Percentiles rank a stretch among this genome's conserved stretches.
Evolutionary conservation across 2,329 filamentous ascomycete genomes (phyloP).

Genomic region (Diaporthe batatas): DNA sequence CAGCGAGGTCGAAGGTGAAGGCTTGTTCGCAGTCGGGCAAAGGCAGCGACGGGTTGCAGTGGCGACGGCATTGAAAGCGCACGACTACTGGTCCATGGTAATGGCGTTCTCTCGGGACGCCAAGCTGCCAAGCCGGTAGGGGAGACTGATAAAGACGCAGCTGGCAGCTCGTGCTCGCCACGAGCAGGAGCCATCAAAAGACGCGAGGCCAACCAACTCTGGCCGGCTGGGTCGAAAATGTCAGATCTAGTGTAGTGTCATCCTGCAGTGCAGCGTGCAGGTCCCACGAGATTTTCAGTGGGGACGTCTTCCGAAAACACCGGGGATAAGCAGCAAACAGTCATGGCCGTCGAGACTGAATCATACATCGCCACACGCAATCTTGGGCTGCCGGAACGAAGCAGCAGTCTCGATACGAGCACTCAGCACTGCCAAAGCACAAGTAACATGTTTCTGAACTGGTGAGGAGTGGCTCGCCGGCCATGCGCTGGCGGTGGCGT

Average conservation of each 20-base stretch:
- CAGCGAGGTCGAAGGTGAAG: not conserved
- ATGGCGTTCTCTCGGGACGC: not conserved
- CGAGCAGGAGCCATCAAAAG: conserved; percentile 20
- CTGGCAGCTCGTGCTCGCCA: conserved; percentile 12
- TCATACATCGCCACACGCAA: conserved; percentile 14
- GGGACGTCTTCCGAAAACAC: conserved; percentile 22
- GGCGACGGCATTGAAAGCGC: not conserved
- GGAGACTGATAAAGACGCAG: not conserved
- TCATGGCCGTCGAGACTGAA: conserved; percentile 5
- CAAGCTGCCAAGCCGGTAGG: conserved; percentile 11
- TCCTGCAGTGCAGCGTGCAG: conserved; percentile 8
- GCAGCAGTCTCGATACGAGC: not conserved
- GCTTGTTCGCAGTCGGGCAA: not conserved
- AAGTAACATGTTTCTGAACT: not conserved
- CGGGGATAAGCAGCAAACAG: not conserved
- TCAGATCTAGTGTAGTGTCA: not conserved
- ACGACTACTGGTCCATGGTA: not conserved
- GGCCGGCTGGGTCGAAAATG: conserved; percentile 1
- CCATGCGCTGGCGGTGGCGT: conserved; percentile 1
- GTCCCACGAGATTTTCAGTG: conserved; percentile 31
- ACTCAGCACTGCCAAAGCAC: not conserved
- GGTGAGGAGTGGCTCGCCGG: not conserved
- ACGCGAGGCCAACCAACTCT: conserved; percentile 23
- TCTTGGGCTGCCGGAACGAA: not conserved
- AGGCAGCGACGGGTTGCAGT: not conserved